phyloP scores from a whole-genome alignment of 306 rosid genomes.

The Lablab purpureus region DNA sequence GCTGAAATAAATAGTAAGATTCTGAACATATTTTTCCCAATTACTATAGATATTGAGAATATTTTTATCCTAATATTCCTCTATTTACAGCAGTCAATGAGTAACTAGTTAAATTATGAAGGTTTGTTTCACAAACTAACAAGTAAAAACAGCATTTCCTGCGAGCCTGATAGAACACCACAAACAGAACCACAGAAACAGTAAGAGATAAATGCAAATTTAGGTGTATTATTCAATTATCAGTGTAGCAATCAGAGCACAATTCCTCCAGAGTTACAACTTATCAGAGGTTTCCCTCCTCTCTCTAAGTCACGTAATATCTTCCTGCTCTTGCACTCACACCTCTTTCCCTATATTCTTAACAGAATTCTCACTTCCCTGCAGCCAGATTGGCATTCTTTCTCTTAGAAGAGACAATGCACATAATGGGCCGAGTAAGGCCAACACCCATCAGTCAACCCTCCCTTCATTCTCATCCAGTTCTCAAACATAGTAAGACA shows the following conservation, averaged over 20 bases:
- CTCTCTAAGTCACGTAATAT: background rate
- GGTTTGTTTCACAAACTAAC: slow-evolving; percentile 34
- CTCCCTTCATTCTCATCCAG: background rate
- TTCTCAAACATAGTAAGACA: background rate
- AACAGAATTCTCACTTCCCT: background rate
- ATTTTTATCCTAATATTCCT: too few species aligned
- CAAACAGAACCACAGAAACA: background rate
- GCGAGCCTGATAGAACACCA: background rate
- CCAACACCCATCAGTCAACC: background rate
- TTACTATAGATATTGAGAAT: too few species aligned
- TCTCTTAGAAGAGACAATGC: background rate
- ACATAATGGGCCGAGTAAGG: background rate
- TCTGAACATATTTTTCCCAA: too few species aligned
- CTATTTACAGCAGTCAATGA: too few species aligned
- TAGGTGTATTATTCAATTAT: background rate
- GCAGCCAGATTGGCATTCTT: background rate
- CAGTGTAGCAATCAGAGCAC: background rate
- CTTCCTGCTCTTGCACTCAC: background rate
- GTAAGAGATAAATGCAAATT: background rate
- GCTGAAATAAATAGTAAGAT: too few species aligned
- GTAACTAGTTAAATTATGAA: slow-evolving; percentile 19
- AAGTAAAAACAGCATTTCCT: slow-evolving; percentile 25
- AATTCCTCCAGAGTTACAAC: background rate
- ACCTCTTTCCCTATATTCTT: background rate
- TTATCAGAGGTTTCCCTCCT: background rate